phyloP scores from a whole-genome alignment of 306 rosid genomes.

The Cucurbita moschata region DNA sequence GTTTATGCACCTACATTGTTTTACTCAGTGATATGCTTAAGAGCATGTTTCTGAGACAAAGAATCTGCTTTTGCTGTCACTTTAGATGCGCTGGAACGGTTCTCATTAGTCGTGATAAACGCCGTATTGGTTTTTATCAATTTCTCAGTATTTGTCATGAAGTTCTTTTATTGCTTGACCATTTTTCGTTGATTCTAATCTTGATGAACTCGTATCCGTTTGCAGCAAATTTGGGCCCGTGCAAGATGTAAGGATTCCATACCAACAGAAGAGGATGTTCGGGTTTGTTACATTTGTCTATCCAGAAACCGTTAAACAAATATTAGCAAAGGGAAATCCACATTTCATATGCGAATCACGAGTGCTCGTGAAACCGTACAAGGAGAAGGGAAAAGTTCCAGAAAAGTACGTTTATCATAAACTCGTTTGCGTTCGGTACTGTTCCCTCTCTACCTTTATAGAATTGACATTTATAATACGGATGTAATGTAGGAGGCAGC shows the following conservation, averaged over 20 bases:
- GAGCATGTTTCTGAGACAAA: not conserved
- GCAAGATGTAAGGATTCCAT: constrained; percentile 96
- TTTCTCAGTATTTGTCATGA: not conserved
- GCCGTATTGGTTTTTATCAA: not conserved
- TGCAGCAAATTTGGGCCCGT: constrained; percentile 92
- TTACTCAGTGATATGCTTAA: not conserved
- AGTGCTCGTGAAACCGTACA: constrained; percentile 94
- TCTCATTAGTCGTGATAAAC: not conserved
- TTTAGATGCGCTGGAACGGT: no score
- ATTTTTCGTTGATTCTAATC: not conserved
- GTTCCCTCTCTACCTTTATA: not conserved
- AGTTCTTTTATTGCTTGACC: not conserved
- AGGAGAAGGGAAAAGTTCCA: constrained; percentile 89
- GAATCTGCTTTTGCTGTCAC: no score
- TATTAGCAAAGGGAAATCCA: constrained; percentile 86
- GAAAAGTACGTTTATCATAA: constrained; percentile 47
- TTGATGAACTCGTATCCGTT: not conserved
- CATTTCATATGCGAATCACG: constrained; percentile 96
- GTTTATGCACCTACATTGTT: not conserved
- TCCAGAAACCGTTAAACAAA: constrained; percentile 83
- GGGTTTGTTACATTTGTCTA: constrained; percentile 91
- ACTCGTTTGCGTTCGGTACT: not conserved
- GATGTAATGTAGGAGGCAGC: constrained; percentile 36
- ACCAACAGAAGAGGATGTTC: constrained; percentile 96
- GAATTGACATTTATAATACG: not conserved